Base-by-base conservation (phyloP, 345 rosid species). In the Erodium maritimum region DNA sequence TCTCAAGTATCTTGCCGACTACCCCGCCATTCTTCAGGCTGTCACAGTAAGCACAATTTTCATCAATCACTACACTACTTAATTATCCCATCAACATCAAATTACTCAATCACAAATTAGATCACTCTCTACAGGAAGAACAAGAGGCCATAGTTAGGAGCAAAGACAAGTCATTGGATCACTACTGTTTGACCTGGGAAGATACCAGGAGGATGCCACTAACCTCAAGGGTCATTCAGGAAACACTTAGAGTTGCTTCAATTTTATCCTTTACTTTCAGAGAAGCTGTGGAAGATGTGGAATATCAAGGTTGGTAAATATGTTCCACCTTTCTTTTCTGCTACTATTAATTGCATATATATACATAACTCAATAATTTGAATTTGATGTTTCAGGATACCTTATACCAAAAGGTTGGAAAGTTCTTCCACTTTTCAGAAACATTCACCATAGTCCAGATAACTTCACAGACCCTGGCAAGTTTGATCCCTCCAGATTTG, bases 351-450 rank as follows among this genome's bases (percentile, higher is more conserved):
- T n/a, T n/a, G n/a, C n/a, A n/a, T n/a, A n/a, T n/a, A n/a, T n/a
- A n/a, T n/a, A n/a, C n/a, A n/a, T n/a, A n/a, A n/a, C n/a, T n/a
- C n/a, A n/a, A n/a, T n/a, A n/a, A n/a, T n/a, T n/a, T n/a, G n/a
- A n/a, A 18, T 17, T 22, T 65, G 3, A 19, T 37, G 29, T 21
- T 61, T 17, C 80, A 90, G 95, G 94, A 10, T 90, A 82, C 61
- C 75, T 90, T 8, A 90, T 90, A 48, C 97, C 97, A 7, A 90
- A 82, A 78, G 97, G 97, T 45, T 90, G 97, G 97, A 90, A 90
- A 72, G 94, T 87, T 10, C 66, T 90, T 52, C 97, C 97, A 17
- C 82, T 85, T 48, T 90, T 90, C 67, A 80, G 91, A 69, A 90
- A 73, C 76, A 87, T 90, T 68, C 97, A 90, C 68, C 97, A 87